phyloP scores from a whole-genome alignment of 768 basidiomycete genomes.

The Boletus vinaceobasis region DNA sequence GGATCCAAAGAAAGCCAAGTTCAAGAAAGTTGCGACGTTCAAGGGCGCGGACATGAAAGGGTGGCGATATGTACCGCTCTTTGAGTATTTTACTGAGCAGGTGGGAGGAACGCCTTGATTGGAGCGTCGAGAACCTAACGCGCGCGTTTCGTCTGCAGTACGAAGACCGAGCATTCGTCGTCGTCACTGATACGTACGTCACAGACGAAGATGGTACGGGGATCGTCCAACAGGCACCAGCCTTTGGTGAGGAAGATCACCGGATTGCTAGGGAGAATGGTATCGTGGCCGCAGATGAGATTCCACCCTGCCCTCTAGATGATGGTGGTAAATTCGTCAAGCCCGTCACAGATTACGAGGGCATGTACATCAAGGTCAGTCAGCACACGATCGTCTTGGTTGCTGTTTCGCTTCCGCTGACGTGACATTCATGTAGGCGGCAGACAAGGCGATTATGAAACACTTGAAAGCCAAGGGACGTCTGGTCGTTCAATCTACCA shows the following conservation, averaged over 20 bases:
- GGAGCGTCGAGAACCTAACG: neutral
- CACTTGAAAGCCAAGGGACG: slow-evolving; percentile 82
- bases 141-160: slow-evolving; percentile 49
- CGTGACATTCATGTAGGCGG: slow-evolving; percentile 50
- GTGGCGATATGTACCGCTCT: slow-evolving; percentile 92
- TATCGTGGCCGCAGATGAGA: slow-evolving; percentile 80
- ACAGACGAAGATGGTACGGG: slow-evolving; percentile 93
- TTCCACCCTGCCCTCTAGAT: slow-evolving; percentile 95
- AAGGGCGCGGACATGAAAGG: slow-evolving; percentile 92
- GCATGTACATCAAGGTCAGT: slow-evolving; percentile 83
- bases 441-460: slow-evolving; percentile 94
- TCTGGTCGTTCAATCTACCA: slow-evolving; percentile 80
- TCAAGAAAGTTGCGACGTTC: slow-evolving; percentile 85
- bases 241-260: slow-evolving; percentile 98
- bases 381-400: neutral
- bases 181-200: slow-evolving; percentile 89
- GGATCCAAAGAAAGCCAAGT: slow-evolving; percentile 95
- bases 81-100: slow-evolving; percentile 95
- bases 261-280: slow-evolving; percentile 85
- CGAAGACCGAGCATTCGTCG: slow-evolving; percentile 86
- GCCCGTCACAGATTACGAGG: slow-evolving; percentile 87
- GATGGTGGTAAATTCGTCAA: slow-evolving; percentile 84
- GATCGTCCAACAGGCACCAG: slow-evolving; percentile 98
- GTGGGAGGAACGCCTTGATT: slow-evolving; percentile 38
- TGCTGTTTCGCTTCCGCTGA: neutral